A percentile compares a stretch with the other conserved stretches of the same genome.
Conservation (phyloP, 2,329 filamentous ascomycete genomes). For the Botryotinia globosa region DNA sequence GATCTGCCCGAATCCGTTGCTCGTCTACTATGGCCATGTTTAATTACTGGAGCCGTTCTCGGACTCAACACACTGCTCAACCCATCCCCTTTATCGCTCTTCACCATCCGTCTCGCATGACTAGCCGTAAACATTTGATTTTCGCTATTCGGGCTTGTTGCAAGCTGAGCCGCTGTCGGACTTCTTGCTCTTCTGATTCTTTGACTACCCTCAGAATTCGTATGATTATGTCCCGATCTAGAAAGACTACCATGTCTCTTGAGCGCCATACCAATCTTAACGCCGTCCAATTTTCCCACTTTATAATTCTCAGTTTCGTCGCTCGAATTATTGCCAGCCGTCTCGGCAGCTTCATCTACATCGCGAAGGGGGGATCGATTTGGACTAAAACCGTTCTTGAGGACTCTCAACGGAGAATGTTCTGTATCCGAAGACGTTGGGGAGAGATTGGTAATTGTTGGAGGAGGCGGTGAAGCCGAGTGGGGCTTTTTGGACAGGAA, state of each 20-base stretch:
- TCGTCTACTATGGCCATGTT: constrained; percentile 39
- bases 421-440: constrained; percentile 49
- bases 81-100: constrained; percentile 55
- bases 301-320: constrained; percentile 38
- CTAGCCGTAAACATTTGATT: constrained; percentile 63
- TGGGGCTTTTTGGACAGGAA: constrained; percentile 66
- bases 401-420: constrained; percentile 53
- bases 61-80: constrained; percentile 60
- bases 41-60: constrained; percentile 56
- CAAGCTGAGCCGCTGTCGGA: constrained; percentile 47
- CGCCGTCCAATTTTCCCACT: constrained; percentile 33
- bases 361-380: constrained; percentile 46
- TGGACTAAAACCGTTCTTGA: constrained; percentile 48
- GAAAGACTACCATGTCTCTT: constrained; percentile 36
- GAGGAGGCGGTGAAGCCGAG: constrained; percentile 58
- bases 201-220: constrained; percentile 27
- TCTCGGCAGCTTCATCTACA: constrained; percentile 37
- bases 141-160: constrained; percentile 54
- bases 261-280: constrained; percentile 36
- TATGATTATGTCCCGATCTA: constrained; percentile 29
- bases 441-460: constrained; percentile 57
- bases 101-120: constrained; percentile 65
- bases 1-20: constrained; percentile 35
- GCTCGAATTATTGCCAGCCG: constrained; percentile 40
- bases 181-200: constrained; percentile 35